Evolutionary conservation across 2,329 filamentous ascomycete species (phyloP).

Genomic region (Hymenoscyphus fraxineus): DNA sequence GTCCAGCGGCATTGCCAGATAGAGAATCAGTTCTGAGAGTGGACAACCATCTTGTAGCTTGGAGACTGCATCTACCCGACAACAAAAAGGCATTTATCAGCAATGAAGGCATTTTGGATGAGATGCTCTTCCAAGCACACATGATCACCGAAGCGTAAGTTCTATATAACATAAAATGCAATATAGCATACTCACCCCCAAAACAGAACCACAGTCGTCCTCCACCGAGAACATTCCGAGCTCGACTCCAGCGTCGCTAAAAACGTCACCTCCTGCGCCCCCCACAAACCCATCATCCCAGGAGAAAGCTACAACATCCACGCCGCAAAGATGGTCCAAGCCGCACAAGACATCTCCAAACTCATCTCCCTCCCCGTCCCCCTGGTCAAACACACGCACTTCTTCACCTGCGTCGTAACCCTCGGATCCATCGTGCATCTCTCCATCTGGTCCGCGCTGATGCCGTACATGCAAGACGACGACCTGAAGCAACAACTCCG

Average conservation of each 20-base stretch:
- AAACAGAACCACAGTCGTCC: conserved; percentile 59
- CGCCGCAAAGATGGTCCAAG: conserved; percentile 73
- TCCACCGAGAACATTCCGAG: conserved; percentile 75
- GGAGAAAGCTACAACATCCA: conserved; percentile 43
- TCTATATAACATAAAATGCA: neutral
- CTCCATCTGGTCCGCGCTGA: conserved; percentile 64
- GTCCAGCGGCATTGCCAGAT: conserved; percentile 48
- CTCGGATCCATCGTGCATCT: conserved; percentile 76
- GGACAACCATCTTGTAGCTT: conserved; percentile 59
- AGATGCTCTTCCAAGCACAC: conserved; percentile 86
- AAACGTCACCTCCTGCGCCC: conserved; percentile 45
- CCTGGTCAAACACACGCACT: conserved; percentile 71
- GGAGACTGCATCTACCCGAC: conserved; percentile 72
- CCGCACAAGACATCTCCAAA: conserved; percentile 71
- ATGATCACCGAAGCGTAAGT: conserved; percentile 60
- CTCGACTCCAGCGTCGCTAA: conserved; percentile 45
- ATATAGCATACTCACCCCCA: neutral
- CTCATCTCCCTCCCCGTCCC: conserved; percentile 70
- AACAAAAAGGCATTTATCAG: conserved; percentile 67
- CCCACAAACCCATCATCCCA: conserved; percentile 55
- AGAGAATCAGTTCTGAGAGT: conserved; percentile 53
- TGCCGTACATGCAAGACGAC: conserved; percentile 60
- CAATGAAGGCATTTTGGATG: conserved; percentile 69
- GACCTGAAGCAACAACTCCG: conserved; percentile 69
- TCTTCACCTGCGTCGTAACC: conserved; percentile 76